phyloP scores from a whole-genome alignment of 495 filamentous ascomycete species.

The Letharia lupina region DNA sequence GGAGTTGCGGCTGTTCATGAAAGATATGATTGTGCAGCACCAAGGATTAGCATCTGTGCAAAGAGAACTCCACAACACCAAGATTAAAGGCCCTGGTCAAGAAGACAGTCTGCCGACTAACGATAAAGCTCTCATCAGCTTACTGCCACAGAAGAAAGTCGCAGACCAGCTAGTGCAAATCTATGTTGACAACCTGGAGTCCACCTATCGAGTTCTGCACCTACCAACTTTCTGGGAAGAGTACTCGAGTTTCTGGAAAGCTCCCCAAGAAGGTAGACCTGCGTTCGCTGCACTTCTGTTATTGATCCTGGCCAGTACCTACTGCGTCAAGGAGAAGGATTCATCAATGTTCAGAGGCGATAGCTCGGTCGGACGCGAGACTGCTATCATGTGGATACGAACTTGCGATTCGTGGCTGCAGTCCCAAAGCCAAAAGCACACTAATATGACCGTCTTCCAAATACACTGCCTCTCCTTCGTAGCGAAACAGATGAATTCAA shows the following conservation, averaged over 20 bases:
- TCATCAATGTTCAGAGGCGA: slow-evolving; percentile 35
- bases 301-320: slow-evolving; percentile 31
- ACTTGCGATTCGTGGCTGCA: slow-evolving; percentile 32
- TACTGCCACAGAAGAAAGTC: slow-evolving; percentile 41
- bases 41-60: slow-evolving; percentile 33
- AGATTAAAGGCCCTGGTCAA: slow-evolving; percentile 29
- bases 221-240: slow-evolving; percentile 47
- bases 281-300: slow-evolving; percentile 32
- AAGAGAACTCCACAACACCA: slow-evolving; percentile 36
- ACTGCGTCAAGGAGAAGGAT: slow-evolving; percentile 33
- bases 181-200: slow-evolving; percentile 53
- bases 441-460: slow-evolving; percentile 41
- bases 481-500: slow-evolving; percentile 40
- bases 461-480: slow-evolving; percentile 42
- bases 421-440: slow-evolving; percentile 36
- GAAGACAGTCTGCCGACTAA: slow-evolving; percentile 19
- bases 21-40: slow-evolving; percentile 31
- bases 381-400: slow-evolving; percentile 33
- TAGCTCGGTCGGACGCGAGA: slow-evolving; percentile 32
- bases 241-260: slow-evolving; percentile 43
- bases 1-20: slow-evolving; percentile 39
- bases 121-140: slow-evolving; percentile 21
- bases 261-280: slow-evolving; percentile 27
- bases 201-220: slow-evolving; percentile 49
- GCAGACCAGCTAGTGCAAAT: slow-evolving; percentile 44